Base-by-base conservation (phyloP, 2,329 filamentous ascomycete genomes). In the Phyllosticta paracitricarpa region DNA sequence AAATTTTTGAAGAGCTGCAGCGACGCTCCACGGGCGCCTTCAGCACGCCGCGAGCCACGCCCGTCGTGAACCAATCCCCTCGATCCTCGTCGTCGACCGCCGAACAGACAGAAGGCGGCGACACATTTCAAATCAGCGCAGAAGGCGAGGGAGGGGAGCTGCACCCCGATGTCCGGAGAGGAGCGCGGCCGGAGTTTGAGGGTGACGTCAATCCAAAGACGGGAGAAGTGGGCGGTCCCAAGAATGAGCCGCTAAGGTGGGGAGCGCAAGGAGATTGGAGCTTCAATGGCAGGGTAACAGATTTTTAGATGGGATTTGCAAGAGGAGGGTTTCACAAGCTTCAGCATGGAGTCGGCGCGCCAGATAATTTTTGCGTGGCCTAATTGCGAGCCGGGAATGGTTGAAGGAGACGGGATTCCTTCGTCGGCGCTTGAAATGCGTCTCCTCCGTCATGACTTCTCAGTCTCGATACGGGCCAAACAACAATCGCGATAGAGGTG, bases 221-320 rank as follows among this genome's bases (percentile, higher is more conserved):
- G 1, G 94, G 94, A 25, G 94, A 99, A 80, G 85, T 97, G 10
- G 94, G 94, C 5, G 94, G 94, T 0, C 94, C 94, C 5, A 99
- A 97, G 85, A 97, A 96, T 71, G 93, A 99, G 76, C 94, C 94
- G 58, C 71, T 97, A 71, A 79, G 92, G 68, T 97, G 93, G 93
- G 91, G 91, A 0, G 79, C 81, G 19, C 72, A 69, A 0, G 87
- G 89, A 0, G 86, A 89, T 72, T 99, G 92, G 88, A 97, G 91
- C 73, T 99, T 89, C 75, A 97, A 97, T 74, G 94, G 94, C 55
- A 81, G 93, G 65, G 92, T 95, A 60, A 97, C 93, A 25, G 94
- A 99, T 76, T 99, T 99, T 61, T 75, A 54, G 52, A 54, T 17
- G 14, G 4, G 10, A n/a, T 48, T 17, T 14, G 33, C 19, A n/a